A percentile compares a stretch with the other conserved stretches of the same genome.
Conservation (phyloP, 208 protist genomes). For the Angomonas ambiguus region DNA sequence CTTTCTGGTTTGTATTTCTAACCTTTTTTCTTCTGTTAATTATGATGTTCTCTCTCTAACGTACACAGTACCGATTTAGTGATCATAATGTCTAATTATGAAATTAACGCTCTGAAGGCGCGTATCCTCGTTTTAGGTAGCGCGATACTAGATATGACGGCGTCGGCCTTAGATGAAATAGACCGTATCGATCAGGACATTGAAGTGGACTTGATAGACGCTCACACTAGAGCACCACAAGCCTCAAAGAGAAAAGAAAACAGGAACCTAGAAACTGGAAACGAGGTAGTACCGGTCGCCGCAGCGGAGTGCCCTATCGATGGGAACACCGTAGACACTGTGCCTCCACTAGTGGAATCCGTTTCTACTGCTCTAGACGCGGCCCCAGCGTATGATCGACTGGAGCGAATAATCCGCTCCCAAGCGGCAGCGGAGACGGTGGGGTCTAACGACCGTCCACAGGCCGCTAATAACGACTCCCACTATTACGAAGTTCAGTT, state of each 20-base stretch:
- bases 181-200: background rate
- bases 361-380: no score
- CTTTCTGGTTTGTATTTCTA: constrained; percentile 5
- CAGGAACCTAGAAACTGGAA: background rate
- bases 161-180: constrained; percentile 5
- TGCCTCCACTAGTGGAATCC: no score
- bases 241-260: background rate
- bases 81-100: background rate
- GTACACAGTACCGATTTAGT: no score
- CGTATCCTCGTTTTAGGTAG: constrained; percentile 34
- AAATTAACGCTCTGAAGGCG: constrained; percentile 26
- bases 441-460: background rate
- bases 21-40: background rate
- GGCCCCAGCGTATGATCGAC: background rate
- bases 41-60: background rate
- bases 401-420: background rate
- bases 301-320: no score
- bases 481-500: constrained; percentile 6
- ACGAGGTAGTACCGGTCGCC: background rate
- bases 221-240: background rate
- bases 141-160: constrained; percentile 30
- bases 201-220: background rate
- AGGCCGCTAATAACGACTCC: background rate
- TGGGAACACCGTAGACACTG: no score
- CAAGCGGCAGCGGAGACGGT: background rate